Evolutionary conservation across 176 grass and related monocot species (phyloP).

Genomic region (Juncus effusus): DNA sequence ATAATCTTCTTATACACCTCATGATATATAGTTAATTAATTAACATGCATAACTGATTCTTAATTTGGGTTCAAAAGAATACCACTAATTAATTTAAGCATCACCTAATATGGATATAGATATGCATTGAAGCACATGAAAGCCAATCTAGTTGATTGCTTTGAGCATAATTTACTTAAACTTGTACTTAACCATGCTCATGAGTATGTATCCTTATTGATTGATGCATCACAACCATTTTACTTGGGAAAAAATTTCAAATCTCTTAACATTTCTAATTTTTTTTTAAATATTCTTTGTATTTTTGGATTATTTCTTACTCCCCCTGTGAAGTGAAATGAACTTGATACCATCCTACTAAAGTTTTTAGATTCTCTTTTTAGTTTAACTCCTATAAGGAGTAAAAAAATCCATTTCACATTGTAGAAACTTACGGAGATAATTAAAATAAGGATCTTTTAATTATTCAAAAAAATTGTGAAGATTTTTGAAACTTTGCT

Average conservation of each 20-base stretch:
- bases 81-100: background rate
- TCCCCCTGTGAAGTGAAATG: too few species aligned
- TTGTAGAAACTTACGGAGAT: too few species aligned
- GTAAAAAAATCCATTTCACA: too few species aligned
- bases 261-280: too few species aligned
- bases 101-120: slow-evolving; percentile 7
- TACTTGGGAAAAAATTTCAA: background rate
- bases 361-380: too few species aligned
- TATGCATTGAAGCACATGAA: slow-evolving; percentile 15
- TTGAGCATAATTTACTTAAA: slow-evolving; percentile 28
- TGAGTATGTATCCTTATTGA: slow-evolving; percentile 18
- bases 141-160: slow-evolving; percentile 21
- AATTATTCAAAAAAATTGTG: too few species aligned
- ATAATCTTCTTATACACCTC: too few species aligned
- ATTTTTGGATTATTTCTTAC: too few species aligned
- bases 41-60: background rate
- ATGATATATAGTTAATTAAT: background rate
- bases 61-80: slow-evolving; percentile 1
- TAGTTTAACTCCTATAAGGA: too few species aligned
- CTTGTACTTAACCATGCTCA: slow-evolving; percentile 1
- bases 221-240: slow-evolving; percentile 25
- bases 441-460: too few species aligned
- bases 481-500: too few species aligned
- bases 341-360: too few species aligned
- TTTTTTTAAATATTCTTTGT: background rate